Evolutionary conservation across 495 filamentous ascomycete species (phyloP).

Genomic region (Usnea hakonensis): DNA sequence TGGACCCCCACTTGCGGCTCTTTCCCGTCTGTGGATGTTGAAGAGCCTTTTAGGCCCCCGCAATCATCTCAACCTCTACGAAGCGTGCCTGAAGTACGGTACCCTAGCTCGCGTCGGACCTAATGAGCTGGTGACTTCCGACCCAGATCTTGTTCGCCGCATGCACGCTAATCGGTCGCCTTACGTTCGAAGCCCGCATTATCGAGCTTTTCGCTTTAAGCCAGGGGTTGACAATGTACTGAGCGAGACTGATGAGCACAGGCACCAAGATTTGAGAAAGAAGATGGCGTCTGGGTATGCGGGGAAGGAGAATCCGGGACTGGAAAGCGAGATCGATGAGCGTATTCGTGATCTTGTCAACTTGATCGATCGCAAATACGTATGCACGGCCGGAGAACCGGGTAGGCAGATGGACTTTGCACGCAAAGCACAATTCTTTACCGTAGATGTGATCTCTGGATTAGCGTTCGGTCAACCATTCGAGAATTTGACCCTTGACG

Average conservation of each 20-base stretch:
- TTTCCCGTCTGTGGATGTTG: slow-evolving; percentile 1
- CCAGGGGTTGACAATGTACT: background rate
- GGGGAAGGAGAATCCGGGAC: slow-evolving; percentile 40
- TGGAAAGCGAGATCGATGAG: slow-evolving; percentile 41
- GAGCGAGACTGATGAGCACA: background rate
- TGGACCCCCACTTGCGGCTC: background rate
- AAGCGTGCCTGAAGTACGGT: slow-evolving; percentile 19
- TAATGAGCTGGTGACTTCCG: slow-evolving; percentile 35
- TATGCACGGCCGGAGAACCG: slow-evolving; percentile 24
- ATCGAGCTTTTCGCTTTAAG: background rate
- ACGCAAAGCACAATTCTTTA: slow-evolving; percentile 39
- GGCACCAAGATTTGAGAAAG: slow-evolving; percentile 32
- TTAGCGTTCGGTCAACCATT: slow-evolving; percentile 43
- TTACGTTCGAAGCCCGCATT: background rate
- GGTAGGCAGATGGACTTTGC: slow-evolving; percentile 35
- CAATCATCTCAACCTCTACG: slow-evolving; percentile 2
- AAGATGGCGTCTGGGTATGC: slow-evolving; percentile 31
- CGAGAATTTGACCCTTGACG: slow-evolving; percentile 30
- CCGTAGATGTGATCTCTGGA: slow-evolving; percentile 42
- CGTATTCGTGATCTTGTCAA: slow-evolving; percentile 33
- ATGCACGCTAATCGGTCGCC: background rate
- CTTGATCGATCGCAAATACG: slow-evolving; percentile 31
- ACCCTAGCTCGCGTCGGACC: slow-evolving; percentile 39
- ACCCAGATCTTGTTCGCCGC: slow-evolving; percentile 33
- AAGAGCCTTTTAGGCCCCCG: background rate